Evolutionary conservation across 163 green algal species (phyloP).

Genomic region (Volvox carteri): DNA sequence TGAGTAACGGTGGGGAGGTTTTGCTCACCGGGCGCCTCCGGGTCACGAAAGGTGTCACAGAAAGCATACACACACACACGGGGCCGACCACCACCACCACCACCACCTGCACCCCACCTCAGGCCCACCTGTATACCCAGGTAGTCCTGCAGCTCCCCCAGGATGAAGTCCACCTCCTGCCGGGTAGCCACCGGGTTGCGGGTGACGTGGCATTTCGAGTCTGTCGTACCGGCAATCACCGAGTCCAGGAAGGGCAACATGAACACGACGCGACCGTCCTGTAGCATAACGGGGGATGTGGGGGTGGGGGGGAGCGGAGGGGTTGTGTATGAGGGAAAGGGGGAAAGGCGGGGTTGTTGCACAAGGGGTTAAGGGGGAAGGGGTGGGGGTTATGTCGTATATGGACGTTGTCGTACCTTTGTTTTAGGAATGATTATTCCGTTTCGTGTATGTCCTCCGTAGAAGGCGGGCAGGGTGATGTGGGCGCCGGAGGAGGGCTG

Average conservation of each 20-base stretch:
- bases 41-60: too few species aligned
- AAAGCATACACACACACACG: too few species aligned
- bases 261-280: constrained; percentile 97
- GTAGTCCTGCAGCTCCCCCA: constrained; percentile 92
- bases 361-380: not conserved
- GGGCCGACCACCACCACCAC: too few species aligned
- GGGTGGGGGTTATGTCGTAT: not conserved
- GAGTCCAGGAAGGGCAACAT: constrained; percentile 95
- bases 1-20: too few species aligned
- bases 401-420: constrained; percentile 70
- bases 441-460: constrained; percentile 78
- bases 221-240: constrained; percentile 97
- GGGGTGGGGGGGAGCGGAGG: not conserved
- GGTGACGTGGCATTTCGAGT: constrained; percentile 71
- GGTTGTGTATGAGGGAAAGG: not conserved
- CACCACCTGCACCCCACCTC: too few species aligned
- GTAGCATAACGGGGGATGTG: not conserved
- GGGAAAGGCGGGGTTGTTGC: not conserved
- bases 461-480: constrained; percentile 97
- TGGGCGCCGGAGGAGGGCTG: constrained; percentile 91
- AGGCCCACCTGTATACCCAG: constrained; percentile 88
- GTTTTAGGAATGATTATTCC: constrained; percentile 99
- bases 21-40: too few species aligned
- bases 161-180: constrained; percentile 96
- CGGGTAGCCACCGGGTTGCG: constrained; percentile 81